A percentile compares a stretch with the other conserved stretches of the same genome.
phyloP scores from a whole-genome alignment of 176 grass and related monocot genomes.

The Alopecurus myosuroides region DNA sequence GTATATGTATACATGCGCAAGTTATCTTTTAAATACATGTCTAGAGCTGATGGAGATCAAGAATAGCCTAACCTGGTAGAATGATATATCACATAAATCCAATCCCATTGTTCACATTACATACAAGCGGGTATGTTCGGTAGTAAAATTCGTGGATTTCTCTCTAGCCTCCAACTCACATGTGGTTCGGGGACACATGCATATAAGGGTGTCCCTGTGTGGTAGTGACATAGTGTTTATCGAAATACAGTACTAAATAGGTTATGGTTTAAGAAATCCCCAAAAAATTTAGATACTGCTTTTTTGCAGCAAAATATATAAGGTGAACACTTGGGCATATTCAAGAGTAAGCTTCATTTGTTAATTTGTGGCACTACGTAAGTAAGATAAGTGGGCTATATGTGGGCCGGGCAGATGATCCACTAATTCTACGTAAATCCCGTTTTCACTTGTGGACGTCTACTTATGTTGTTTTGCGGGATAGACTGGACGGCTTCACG shows the following conservation, averaged over 20 bases:
- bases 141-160: not conserved
- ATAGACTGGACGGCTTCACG: not conserved
- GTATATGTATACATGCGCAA: not conserved
- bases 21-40: not conserved
- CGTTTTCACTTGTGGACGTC: not conserved
- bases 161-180: not conserved
- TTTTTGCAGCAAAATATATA: not conserved
- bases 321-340: not conserved
- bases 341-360: not conserved
- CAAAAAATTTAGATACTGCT: not conserved
- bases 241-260: not conserved
- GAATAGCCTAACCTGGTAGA: not conserved
- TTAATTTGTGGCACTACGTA: not conserved
- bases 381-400: not conserved
- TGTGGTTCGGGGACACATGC: not conserved
- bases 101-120: not conserved
- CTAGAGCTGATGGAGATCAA: not conserved
- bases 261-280: not conserved
- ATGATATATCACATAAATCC: not conserved
- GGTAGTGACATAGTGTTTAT: not conserved
- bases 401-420: not conserved
- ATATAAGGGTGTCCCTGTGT: not conserved
- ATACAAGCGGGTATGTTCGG: not conserved
- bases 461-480: not conserved
- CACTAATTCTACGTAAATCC: not conserved